Percentiles rank a stretch among this genome's conserved stretches.
These are phyloP conservation scores for Martensiomyces pterosporus DNA, from an alignment of 192 early-diverging fungal species.

Conservation along the genomic window DNA sequence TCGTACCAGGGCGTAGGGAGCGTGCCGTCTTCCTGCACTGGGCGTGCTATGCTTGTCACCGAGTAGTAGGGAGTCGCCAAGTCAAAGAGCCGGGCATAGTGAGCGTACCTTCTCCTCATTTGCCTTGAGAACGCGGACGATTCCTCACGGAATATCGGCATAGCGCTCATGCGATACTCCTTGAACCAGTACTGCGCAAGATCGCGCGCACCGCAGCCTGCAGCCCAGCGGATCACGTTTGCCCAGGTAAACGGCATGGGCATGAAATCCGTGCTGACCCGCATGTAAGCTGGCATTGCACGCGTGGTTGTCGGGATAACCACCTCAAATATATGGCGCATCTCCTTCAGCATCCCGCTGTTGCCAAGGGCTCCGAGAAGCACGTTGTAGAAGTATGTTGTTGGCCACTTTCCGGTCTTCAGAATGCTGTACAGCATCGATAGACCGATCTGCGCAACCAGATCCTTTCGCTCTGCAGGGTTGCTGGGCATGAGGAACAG, in stretches of 20 bases:
- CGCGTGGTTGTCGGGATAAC: slow-evolving; percentile 26
- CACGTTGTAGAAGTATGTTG: slow-evolving; percentile 22
- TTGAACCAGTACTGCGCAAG: slow-evolving; percentile 40
- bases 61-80: slow-evolving; percentile 32
- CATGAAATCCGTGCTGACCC: slow-evolving; percentile 21
- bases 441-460: slow-evolving; percentile 36
- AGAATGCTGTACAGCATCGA: slow-evolving; percentile 34
- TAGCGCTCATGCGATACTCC: slow-evolving; percentile 47
- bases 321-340: slow-evolving; percentile 28
- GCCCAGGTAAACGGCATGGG: slow-evolving; percentile 28
- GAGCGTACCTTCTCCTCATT: slow-evolving; percentile 3
- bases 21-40: slow-evolving; percentile 1
- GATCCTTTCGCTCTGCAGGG: slow-evolving; percentile 2
- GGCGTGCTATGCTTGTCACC: slow-evolving; percentile 8
- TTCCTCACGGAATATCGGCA: slow-evolving; percentile 40
- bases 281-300: slow-evolving; percentile 16
- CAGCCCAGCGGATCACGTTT: slow-evolving; percentile 25
- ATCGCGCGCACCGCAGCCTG: slow-evolving; percentile 7
- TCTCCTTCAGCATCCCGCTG: slow-evolving; percentile 8
- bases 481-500: slow-evolving; percentile 11
- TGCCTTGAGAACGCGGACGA: slow-evolving; percentile 35
- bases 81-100: slow-evolving; percentile 20
- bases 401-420: slow-evolving; percentile 17
- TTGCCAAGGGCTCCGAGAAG: slow-evolving; percentile 18
- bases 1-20: slow-evolving; percentile 19